Base-by-base conservation (phyloP, 164 flowering plant genomes). In the Vitis amurensis region DNA sequence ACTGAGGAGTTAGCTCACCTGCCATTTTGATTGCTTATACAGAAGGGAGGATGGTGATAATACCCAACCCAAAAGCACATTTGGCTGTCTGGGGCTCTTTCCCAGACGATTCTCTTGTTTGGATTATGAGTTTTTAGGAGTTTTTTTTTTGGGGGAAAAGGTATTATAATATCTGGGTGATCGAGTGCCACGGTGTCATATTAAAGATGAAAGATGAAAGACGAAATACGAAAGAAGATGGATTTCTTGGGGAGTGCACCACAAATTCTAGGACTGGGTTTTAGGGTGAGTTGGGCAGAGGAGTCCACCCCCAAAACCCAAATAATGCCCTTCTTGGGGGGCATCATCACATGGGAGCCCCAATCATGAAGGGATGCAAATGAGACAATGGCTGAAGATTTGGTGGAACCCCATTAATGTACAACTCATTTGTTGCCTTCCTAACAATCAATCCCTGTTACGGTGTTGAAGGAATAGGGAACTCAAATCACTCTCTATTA, bases 301-400 rank as follows among this genome's bases (percentile, higher is more conserved):
- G 44, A 37, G 44, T 2, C 44, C 44, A 37, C 4, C 44, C 44
- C 44, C 44, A 37, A 37, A 66, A 68, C 12, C 37, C 69, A 53
- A 52, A 66, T 55, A 66, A 66, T 66, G 53, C 44, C 44, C 44
- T 37, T 3, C 7, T 4, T 68, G 58, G 69, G 78, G 76, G 76
- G 86, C 83, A 83, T 51, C 30, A 63, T 82, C 90, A 85, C 88
- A 83, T 83, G 88, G 85, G 80, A 79, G 73, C 76, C 56, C 55
- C 83, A 83, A 87, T 82, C 73, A 81, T 74, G 76, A 81, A 76
- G 57, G 67, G 78, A 77, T 63, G 79, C 79, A 62, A 76, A 82
- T 76, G 84, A 87, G 86, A 84, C 88, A 81, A 73, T 62, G 76
- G 78, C 76, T 71, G 80, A 68, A 76, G 78, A 81, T 78, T 77